A percentile compares a stretch with the other conserved stretches of the same genome.
These are phyloP conservation scores for Acanthamoeba triangularis DNA, from an alignment of 208 protist genomes.

Conservation along the genomic window DNA sequence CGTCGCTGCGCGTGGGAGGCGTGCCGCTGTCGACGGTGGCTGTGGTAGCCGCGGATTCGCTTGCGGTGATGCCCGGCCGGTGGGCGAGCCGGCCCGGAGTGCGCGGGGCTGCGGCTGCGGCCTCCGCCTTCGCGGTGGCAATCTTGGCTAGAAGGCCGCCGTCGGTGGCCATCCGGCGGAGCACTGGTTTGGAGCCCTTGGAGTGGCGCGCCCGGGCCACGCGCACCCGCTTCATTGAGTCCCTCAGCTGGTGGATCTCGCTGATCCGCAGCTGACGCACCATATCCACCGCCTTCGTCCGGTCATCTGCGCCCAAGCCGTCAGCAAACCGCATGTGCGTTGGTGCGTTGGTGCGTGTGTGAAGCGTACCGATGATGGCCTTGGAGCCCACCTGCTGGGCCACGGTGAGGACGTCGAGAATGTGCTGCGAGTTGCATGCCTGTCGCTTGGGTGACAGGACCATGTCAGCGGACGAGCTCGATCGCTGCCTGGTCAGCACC, in stretches of 20 bases:
- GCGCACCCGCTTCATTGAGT: constrained; percentile 19
- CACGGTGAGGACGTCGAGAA: constrained; percentile 56
- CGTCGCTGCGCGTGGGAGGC: background rate
- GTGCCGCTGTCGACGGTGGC: background rate
- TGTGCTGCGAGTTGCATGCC: constrained; percentile 19
- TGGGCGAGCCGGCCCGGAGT: too few species aligned
- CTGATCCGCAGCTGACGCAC: constrained; percentile 14
- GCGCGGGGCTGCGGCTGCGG: background rate
- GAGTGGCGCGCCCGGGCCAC: background rate
- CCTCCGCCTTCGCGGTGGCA: background rate
- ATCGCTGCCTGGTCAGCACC: background rate
- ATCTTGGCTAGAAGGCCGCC: background rate
- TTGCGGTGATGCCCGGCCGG: too few species aligned
- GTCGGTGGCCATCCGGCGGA: constrained; percentile 32
- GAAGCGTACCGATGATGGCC: constrained; percentile 35
- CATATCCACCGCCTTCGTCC: constrained; percentile 10
- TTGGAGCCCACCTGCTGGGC: constrained; percentile 49
- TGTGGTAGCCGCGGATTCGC: too few species aligned
- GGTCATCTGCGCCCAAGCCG: background rate
- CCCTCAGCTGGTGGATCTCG: constrained; percentile 27
- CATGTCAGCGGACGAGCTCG: background rate
- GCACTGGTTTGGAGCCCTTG: background rate
- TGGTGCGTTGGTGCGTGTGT: background rate
- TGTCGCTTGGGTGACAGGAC: background rate
- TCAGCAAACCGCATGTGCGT: background rate